Conservation (phyloP, 768 basidiomycete genomes). For the Tremella fuciformis region DNA sequence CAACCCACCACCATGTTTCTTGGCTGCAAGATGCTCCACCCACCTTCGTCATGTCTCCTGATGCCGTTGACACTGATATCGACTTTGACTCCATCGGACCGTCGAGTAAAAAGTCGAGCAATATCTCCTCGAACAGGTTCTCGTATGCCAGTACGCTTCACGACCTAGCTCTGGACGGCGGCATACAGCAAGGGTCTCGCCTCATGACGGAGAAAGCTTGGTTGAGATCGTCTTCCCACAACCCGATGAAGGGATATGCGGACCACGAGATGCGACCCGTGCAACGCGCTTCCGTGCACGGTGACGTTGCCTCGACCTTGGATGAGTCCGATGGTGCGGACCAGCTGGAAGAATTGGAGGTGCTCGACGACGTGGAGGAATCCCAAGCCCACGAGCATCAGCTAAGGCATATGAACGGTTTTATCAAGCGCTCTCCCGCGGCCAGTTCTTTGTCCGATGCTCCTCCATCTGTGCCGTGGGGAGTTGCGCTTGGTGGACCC, state of each 20-base stretch:
- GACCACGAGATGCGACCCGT: slow-evolving; percentile 11
- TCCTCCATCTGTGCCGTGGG: not conserved
- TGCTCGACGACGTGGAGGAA: not conserved
- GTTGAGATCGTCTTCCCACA: slow-evolving; percentile 21
- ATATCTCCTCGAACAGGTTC: slow-evolving; percentile 14
- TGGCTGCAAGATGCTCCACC: slow-evolving; percentile 5
- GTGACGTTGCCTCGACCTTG: slow-evolving; percentile 1
- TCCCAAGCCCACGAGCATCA: not conserved
- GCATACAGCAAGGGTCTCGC: slow-evolving; percentile 14
- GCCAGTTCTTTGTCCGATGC: not conserved
- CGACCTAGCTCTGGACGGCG: slow-evolving; percentile 32
- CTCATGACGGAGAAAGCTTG: slow-evolving; percentile 38
- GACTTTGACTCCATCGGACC: no score
- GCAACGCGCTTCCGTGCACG: not conserved
- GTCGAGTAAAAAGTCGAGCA: not conserved
- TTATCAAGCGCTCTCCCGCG: not conserved
- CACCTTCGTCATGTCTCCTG: not conserved
- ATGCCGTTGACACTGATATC: not conserved
- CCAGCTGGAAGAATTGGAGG: not conserved
- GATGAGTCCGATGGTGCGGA: not conserved
- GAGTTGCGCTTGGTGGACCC: not conserved
- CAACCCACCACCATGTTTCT: not conserved
- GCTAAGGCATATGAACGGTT: not conserved
- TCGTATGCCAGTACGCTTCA: slow-evolving; percentile 39
- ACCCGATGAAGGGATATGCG: slow-evolving; percentile 6